Evolutionary conservation across 2,329 filamentous ascomycete species (phyloP), one percentile per base, ranked within the genome.

Genomic region (Aspergillus sp.): DNA sequence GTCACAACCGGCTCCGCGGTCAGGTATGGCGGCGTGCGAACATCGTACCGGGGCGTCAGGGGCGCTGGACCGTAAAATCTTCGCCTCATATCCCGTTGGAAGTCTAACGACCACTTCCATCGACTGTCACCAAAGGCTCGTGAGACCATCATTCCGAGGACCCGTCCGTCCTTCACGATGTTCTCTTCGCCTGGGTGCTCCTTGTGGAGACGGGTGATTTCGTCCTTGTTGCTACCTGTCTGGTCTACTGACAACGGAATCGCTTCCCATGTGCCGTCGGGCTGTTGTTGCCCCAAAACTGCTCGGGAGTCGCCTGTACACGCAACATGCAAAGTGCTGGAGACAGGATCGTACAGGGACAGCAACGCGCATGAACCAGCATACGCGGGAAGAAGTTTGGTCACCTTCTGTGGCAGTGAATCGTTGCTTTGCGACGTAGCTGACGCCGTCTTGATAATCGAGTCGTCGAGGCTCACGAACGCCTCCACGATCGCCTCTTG

Each of bases 271-370:
- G 68, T 73, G 0, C 73, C 70, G 8, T 73, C 63, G 1, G 55
- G n/a, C 0, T 33, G 11, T 50, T 58, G 53, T 26, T 60, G 58
- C 1, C 85, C 86, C 0, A 88, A 74, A 0, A 88, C 83, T 10
- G 85, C 85, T 33, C 85, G 78, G 1, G 83, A 88, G 68, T 89
- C 86, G 0, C 87, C 87, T 0, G 82, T 81, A 55, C 83, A 85
- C 0, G 86, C 86, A 2, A 87, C 83, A 20, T 82, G 80, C 0
- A 89, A 69, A 0, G 73, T 80, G 4, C 74, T 73, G 1, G 73
- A 73, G 0, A 60, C 52, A 0, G 82, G 76, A 55, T 89, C 84
- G 61, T 82, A 87, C 1, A 87, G 69, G 0, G 84, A 77, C 1
- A 89, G 72, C 1, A 88, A 71, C 10, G 85, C 85, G 57, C 84